Percentiles rank a stretch among this genome's conserved stretches.
These are phyloP conservation scores for Phytophthora megakarya DNA, from an alignment of 352 stramenopile genomes.

Conservation along the genomic window DNA sequence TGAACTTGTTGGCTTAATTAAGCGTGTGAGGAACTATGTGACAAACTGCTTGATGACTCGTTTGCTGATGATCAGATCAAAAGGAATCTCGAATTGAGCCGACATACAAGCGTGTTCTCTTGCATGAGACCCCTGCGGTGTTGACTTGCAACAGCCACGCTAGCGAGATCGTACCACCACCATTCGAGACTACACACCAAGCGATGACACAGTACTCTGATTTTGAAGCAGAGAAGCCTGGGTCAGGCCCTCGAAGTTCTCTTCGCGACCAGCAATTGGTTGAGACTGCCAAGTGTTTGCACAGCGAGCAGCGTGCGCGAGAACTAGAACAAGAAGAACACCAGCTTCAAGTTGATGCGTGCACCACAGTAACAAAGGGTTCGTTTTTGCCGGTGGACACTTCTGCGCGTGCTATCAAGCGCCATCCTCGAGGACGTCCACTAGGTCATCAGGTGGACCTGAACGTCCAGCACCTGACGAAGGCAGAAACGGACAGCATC, in stretches of 20 bases:
- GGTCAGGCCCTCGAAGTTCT: conserved; percentile 45
- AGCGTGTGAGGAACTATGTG: no score
- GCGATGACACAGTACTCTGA: conserved; percentile 56
- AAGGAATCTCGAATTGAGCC: conserved; percentile 49
- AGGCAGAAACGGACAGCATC: conserved; percentile 73
- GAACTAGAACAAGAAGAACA: conserved; percentile 36
- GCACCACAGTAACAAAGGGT: conserved; percentile 38
- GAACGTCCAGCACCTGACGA: conserved; percentile 63
- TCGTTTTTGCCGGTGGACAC: conserved; percentile 48
- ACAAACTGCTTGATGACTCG: neutral
- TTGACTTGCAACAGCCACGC: conserved; percentile 39
- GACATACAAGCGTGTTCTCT: conserved; percentile 61
- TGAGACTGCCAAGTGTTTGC: conserved; percentile 46
- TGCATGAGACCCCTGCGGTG: conserved; percentile 34
- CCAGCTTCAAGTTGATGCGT: conserved; percentile 21
- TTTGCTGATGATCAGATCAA: conserved; percentile 30
- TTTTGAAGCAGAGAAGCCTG: conserved; percentile 35
- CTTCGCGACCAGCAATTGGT: conserved; percentile 49
- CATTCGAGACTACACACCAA: conserved; percentile 66
- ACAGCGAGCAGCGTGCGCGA: conserved; percentile 38
- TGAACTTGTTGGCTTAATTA: neutral
- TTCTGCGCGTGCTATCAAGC: conserved; percentile 33
- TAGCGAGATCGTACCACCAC: conserved; percentile 26
- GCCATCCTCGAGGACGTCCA: conserved; percentile 51
- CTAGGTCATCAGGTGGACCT: conserved; percentile 49